Evolutionary conservation across 768 basidiomycete species (phyloP), one percentile per base, ranked within the genome.

Genomic region (Mycena latifolia): DNA sequence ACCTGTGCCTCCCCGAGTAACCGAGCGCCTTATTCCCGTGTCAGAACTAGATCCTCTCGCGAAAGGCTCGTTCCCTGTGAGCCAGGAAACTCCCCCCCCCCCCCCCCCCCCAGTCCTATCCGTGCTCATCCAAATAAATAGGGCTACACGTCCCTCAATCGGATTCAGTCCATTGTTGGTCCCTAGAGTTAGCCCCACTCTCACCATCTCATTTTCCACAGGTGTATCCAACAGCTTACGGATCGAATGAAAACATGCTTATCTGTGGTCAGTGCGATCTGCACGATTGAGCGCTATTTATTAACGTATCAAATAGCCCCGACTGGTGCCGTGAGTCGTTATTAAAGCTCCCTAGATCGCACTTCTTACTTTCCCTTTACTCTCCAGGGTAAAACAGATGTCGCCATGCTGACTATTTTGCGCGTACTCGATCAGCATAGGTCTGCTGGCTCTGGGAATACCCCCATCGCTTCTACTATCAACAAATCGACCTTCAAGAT

Each of bases 321-420:
- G 0, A 99, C 98, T 68, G 98, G 98, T 84, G 97, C 98, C 70
- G 96, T 97, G 72, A 79, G 92, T 22, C 3, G 55, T 15, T n/a
- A 22, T 43, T 35, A 39, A 27, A 55, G 51, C 46, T 61, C 18
- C 31, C 17, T 14, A 15, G 24, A 63, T 41, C 50, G 58, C 31
- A 52, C 52, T 56, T 62, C 56, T 37, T 39, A 11, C 24, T n/a
- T n/a, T n/a, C n/a, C n/a, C n/a, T n/a, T n/a, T n/a, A n/a, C n/a
- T n/a, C n/a, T n/a, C n/a, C n/a, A 96, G 95, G 98, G 98, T 78
- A 99, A 99, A 94, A 99, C 98, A 0, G 98, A 99, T 77, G 92
- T 99, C 0, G 98, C 98, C 0, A 92, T 99, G 89, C 84, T 99
- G 73, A 86, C 94, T 4, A 92, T 99, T 66, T 86, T 99, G 51